Conservation (phyloP, 345 rosid species). For the Eucalyptus erythrocorys region DNA sequence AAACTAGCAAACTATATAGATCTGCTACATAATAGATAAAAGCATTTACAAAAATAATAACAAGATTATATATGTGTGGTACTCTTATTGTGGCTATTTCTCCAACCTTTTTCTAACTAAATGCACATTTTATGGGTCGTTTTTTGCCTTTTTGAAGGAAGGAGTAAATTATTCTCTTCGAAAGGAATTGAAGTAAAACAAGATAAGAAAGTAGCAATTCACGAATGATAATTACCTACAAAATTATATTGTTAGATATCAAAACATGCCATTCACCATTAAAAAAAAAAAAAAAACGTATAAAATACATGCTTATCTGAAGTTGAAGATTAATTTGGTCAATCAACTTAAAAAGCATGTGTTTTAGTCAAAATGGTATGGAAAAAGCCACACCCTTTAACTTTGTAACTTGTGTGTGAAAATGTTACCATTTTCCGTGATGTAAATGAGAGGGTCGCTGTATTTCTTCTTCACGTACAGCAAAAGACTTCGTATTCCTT, state of each 20-base stretch:
- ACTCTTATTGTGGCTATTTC: not conserved
- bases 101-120: not conserved
- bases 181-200: not conserved
- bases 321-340: not conserved
- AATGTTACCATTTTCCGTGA: constrained; percentile 31
- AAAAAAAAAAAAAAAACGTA: too few relatives aligned
- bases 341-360: not conserved
- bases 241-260: not conserved
- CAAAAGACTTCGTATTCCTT: constrained; percentile 4
- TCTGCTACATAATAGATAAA: not conserved
- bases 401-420: not conserved
- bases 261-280: not conserved
- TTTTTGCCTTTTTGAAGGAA: not conserved
- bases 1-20: not conserved
- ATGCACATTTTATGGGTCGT: not conserved
- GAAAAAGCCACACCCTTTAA: not conserved
- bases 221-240: not conserved
- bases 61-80: not conserved
- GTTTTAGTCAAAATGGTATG: not conserved
- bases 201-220: not conserved
- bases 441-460: constrained; percentile 19
- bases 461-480: constrained; percentile 13
- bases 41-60: not conserved
- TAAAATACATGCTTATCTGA: not conserved
- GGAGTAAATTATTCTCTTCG: not conserved